Evolutionary conservation across 108 stramenopile species (phyloP).

Genomic region (Fragilariopsis cylindrus): DNA sequence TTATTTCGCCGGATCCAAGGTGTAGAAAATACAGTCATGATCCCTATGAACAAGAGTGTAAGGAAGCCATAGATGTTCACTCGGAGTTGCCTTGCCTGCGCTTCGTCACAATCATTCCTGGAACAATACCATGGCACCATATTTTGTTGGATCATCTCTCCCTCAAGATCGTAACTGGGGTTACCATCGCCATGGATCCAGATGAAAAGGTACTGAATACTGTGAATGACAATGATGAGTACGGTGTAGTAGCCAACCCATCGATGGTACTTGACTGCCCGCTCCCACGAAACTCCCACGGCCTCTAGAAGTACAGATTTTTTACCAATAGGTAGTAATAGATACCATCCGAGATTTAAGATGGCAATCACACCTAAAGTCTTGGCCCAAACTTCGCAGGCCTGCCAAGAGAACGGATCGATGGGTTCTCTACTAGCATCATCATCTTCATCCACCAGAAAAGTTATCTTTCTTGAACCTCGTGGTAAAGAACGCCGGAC

Average conservation of each 20-base stretch:
- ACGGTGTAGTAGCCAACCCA: constrained; percentile 4
- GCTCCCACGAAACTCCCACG: neutral
- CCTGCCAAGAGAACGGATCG: neutral
- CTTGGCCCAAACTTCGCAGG: neutral
- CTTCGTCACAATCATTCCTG: neutral
- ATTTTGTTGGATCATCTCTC: constrained; percentile 1
- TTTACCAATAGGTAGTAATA: constrained; percentile 1
- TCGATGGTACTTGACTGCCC: constrained; percentile 13
- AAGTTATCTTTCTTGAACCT: neutral
- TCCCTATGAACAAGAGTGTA: neutral
- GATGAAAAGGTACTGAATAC: neutral
- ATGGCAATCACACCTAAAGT: constrained; percentile 4
- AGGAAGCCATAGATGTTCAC: constrained; percentile 1
- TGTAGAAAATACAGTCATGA: neutral
- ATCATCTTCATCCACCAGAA: constrained; percentile 2
- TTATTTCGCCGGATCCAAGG: constrained; percentile 1
- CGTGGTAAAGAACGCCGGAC: neutral
- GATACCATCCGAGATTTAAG: constrained; percentile 12
- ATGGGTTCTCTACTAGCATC: constrained; percentile 4
- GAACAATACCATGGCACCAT: neutral
- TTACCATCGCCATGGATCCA: neutral
- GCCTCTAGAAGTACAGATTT: constrained; percentile 1
- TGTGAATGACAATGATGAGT: neutral
- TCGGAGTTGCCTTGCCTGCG: neutral
- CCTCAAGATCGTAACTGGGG: neutral